Conservation (phyloP, 257 asterid genomes). For the Fraxinus quadrangulata region DNA sequence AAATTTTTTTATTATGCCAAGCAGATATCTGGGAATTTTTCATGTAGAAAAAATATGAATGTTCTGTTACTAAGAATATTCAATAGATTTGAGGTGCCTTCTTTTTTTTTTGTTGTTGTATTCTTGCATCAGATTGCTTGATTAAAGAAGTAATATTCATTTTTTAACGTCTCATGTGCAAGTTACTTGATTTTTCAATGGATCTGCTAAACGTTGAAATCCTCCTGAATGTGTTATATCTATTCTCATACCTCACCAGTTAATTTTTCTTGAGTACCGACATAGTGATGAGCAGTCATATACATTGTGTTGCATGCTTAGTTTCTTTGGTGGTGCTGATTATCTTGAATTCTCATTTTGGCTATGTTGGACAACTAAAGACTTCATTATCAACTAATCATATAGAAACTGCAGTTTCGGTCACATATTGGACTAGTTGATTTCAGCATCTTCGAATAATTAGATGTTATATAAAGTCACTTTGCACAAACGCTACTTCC, state of each 20-base stretch:
- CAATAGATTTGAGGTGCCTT: constrained; percentile 3
- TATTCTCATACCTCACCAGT: constrained; percentile 1
- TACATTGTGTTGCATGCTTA: neutral
- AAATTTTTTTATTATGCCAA: no score
- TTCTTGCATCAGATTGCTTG: constrained; percentile 12
- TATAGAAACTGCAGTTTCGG: constrained; percentile 6
- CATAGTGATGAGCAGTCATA: neutral
- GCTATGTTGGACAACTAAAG: neutral
- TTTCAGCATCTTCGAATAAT: constrained; percentile 16
- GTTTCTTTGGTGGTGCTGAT: neutral
- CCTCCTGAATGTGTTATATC: neutral
- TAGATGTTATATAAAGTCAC: constrained; percentile 4
- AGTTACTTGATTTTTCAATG: neutral
- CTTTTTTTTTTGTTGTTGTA: neutral
- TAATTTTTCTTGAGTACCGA: neutral
- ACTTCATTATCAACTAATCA: neutral
- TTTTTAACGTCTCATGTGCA: constrained; percentile 1
- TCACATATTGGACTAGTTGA: constrained; percentile 16
- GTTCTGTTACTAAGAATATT: neutral
- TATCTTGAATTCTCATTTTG: neutral
- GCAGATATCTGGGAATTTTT: constrained; percentile 18
- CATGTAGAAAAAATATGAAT: constrained; percentile 6
- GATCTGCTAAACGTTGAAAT: constrained; percentile 12
- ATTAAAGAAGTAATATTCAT: neutral
- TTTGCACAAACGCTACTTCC: neutral